Evolutionary conservation across 129 eudicot species (phyloP), one percentile per base, ranked within the genome.

Genomic region (Oenanthe sinensis): DNA sequence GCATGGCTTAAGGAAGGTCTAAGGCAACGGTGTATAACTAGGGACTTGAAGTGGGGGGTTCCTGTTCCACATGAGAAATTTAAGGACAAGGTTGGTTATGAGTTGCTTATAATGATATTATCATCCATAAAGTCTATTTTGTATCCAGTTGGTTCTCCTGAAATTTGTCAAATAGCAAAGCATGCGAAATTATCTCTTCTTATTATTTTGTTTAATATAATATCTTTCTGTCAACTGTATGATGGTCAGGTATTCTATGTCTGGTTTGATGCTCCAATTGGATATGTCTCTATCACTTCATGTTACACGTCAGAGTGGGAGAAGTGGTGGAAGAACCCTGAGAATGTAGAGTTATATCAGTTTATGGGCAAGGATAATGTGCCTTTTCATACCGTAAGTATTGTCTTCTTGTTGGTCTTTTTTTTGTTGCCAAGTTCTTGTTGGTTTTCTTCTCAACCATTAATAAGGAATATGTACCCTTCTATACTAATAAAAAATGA

Each of bases 311-410:
- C 89, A 44, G 92, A 96, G 58, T 96, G 99, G 99, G 99, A 96
- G 82, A 90, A 92, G 79, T 96, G 99, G 99, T 96, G 99, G 99
- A 96, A 96, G 83, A 92, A 96, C 84, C 99, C 99, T 78, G 97
- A 96, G 73, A 81, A 90, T 84, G 97, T 96, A 83, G 99, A 96
- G 91, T 87, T 94, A 8, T 94, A 85, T 86, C 98, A 94, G 80
- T 94, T 94, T 75, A 94, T 94, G 98, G 98, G 98, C 84, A 96
- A 96, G 89, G 99, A 96, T 82, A 96, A 96, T 80, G 99, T 96
- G 72, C 96, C 97, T 70, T 96, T 96, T 76, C 97, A 96, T 89
- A 92, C 99, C 81, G 99, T 96, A 86, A 88, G 97, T 87, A n/a
- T 81, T 47, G 26, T 79, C 17, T 74, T 69, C 19, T 44, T 50